Conservation (phyloP, 2,329 filamentous ascomycete genomes). For the Xylariaceae sp. region DNA sequence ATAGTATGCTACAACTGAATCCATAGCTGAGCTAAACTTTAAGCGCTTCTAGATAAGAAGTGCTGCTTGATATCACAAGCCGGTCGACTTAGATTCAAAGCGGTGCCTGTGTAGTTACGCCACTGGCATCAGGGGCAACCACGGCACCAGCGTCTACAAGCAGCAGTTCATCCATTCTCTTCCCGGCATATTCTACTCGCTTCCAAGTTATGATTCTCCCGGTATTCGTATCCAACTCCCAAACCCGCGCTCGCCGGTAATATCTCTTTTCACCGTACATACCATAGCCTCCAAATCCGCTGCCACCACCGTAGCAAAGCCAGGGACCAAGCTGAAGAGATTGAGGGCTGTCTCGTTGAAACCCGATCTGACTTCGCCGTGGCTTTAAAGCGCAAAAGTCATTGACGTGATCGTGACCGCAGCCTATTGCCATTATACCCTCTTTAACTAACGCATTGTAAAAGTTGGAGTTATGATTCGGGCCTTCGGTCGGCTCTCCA, state of each 20-base stretch:
- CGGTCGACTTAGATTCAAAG: no score
- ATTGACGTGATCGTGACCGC: slow-evolving; percentile 44
- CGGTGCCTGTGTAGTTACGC: no score
- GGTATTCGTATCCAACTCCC: slow-evolving; percentile 38
- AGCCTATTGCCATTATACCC: slow-evolving; percentile 40
- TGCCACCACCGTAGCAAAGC: slow-evolving; percentile 41
- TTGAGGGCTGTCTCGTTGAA: slow-evolving; percentile 9
- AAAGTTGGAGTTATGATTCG: slow-evolving; percentile 42
- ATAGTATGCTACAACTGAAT: no score
- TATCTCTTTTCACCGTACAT: slow-evolving; percentile 39
- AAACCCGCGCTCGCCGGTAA: slow-evolving; percentile 40
- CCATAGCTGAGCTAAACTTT: no score
- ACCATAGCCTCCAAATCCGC: slow-evolving; percentile 42
- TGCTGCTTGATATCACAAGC: no score
- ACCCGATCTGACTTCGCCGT: slow-evolving; percentile 29
- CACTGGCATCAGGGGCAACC: slow-evolving; percentile 5
- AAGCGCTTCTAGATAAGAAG: no score
- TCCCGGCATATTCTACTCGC: slow-evolving; percentile 40
- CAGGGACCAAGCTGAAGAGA: slow-evolving; percentile 36
- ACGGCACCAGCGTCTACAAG: slow-evolving; percentile 39
- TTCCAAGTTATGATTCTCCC: slow-evolving; percentile 41
- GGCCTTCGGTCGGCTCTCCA: slow-evolving; percentile 40
- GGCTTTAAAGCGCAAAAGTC: slow-evolving; percentile 44
- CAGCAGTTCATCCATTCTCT: slow-evolving; percentile 43
- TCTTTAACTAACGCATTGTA: slow-evolving; percentile 41